Evolutionary conservation across 176 grass and related monocot genomes (phyloP), one percentile per base, ranked within the genome.

Genomic region (Tillandsia fasciculata): DNA sequence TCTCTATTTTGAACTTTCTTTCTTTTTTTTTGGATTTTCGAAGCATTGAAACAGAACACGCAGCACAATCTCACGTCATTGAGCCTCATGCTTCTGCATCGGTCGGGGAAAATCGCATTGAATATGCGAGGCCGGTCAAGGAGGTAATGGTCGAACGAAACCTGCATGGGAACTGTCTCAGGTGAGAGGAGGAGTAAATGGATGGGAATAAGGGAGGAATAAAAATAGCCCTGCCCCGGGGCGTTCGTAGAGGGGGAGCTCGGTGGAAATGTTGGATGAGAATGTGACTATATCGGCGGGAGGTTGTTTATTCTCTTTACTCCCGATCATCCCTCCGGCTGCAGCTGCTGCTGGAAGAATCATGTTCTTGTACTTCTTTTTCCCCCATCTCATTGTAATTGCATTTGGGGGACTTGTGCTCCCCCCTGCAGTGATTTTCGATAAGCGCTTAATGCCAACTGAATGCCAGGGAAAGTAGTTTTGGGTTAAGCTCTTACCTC

Each of bases 91-190:
- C 82, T 83, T 24, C 85, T 61, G 75, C 51, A 64, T 74, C 88
- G 78, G 80, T 92, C 89, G 51, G 85, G 89, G 81, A 88, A 92
- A 85, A 88, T 92, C 51, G 89, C 85, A 66, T 77, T 83, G 85
- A 92, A 92, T 66, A 92, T 70, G 69, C 85, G 80, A 10, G 79
- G 66, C 42, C 70, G 72, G 79, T 92, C 80, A 59, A 65, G 66
- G 79, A 88, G 69, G 78, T 92, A 92, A 72, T 88, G 85, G 72
- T 88, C 85, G 58, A 92, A 92, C 59, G 82, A 85, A 51, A 73
- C 82, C 89, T 88, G 75, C 68, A 81, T 58, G 14, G 10, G 18
- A 13, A 18, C 18, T 14, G 5, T 58, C 11, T 17, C 8, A 58
- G 18, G 14, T 58, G 18, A 18, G 54, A 54, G 54, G 54, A 58